A percentile compares a stretch with the other conserved stretches of the same genome.
These are phyloP conservation scores for Austroboletus olivaceoglutinosus DNA, from an alignment of 1,284 basidiomycete genomes.

Conservation along the genomic window DNA sequence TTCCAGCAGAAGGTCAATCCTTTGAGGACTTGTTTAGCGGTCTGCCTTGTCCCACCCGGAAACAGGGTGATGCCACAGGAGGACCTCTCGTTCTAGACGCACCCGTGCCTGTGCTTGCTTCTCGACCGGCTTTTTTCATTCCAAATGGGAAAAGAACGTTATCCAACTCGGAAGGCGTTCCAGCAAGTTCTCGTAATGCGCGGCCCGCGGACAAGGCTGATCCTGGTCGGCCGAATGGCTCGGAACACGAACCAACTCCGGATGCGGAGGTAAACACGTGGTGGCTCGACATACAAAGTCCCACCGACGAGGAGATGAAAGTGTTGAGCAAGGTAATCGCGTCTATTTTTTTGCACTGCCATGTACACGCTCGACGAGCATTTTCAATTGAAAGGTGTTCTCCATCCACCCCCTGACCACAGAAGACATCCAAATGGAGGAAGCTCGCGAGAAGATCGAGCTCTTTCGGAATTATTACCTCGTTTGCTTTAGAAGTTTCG, in stretches of 20 bases:
- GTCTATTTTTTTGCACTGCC: neutral
- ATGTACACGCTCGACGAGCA: conserved; percentile 10
- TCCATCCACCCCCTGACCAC: conserved; percentile 97
- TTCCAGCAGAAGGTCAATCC: conserved; percentile 90
- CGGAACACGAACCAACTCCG: conserved; percentile 15
- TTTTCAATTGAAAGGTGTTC: conserved; percentile 66
- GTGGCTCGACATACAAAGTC: conserved; percentile 96
- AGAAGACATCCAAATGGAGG: conserved; percentile 99
- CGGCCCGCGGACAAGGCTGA: conserved; percentile 25
- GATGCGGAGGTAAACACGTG: conserved; percentile 81
- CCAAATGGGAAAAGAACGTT: conserved; percentile 7
- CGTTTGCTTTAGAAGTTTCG: conserved; percentile 98
- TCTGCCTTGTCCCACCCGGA: conserved; percentile 13
- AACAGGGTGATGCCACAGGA: conserved; percentile 9
- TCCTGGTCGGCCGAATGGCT: conserved; percentile 23
- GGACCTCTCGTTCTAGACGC: conserved; percentile 1
- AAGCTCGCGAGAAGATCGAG: conserved; percentile 99
- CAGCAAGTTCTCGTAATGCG: conserved; percentile 10
- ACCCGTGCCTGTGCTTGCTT: conserved; percentile 11
- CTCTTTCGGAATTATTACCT: conserved; percentile 99
- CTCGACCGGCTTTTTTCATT: conserved; percentile 6
- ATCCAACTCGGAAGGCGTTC: conserved; percentile 2
- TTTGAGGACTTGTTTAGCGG: conserved; percentile 92
- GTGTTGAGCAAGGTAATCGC: conserved; percentile 79
- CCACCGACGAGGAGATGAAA: conserved; percentile 98